Conservation (phyloP, 2,329 filamentous ascomycete genomes). For the Monosporascus sp. region DNA sequence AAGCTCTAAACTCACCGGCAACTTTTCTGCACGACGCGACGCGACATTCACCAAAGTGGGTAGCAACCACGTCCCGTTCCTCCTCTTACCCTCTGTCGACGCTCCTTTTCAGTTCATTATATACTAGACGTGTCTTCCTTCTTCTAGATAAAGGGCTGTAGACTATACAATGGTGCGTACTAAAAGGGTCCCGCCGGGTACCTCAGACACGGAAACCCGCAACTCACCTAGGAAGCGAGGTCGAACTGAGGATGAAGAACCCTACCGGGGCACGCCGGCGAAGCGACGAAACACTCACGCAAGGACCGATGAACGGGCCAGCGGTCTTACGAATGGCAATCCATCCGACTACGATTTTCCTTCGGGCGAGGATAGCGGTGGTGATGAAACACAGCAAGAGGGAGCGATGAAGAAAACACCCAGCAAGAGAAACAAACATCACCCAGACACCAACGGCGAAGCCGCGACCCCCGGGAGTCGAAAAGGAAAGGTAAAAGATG, state of each 20-base stretch:
- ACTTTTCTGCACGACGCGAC: neutral
- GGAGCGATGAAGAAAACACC: conserved; percentile 14
- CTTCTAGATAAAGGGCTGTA: neutral
- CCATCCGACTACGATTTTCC: conserved; percentile 23
- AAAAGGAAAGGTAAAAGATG: conserved; percentile 10
- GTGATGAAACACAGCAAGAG: neutral
- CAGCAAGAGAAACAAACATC: conserved; percentile 12
- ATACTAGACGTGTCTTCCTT: neutral
- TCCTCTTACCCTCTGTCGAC: neutral
- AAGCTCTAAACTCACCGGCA: neutral
- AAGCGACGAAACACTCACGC: conserved; percentile 12
- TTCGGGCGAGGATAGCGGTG: conserved; percentile 18
- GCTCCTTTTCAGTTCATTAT: too few species aligned
- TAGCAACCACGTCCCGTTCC: neutral
- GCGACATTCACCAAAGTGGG: neutral
- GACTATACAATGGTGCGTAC: conserved; percentile 19
- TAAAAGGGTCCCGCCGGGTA: conserved; percentile 14
- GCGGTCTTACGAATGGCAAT: conserved; percentile 2
- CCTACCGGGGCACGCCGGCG: conserved; percentile 9
- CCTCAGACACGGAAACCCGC: conserved; percentile 7
- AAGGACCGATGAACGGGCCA: neutral
- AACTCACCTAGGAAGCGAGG: conserved; percentile 18
- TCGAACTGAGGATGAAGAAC: conserved; percentile 12
- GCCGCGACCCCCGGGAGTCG: conserved; percentile 16
- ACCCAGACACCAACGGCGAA: conserved; percentile 5